phyloP scores from a whole-genome alignment of 257 asterid genomes.

The Galeopsis tetrahit region DNA sequence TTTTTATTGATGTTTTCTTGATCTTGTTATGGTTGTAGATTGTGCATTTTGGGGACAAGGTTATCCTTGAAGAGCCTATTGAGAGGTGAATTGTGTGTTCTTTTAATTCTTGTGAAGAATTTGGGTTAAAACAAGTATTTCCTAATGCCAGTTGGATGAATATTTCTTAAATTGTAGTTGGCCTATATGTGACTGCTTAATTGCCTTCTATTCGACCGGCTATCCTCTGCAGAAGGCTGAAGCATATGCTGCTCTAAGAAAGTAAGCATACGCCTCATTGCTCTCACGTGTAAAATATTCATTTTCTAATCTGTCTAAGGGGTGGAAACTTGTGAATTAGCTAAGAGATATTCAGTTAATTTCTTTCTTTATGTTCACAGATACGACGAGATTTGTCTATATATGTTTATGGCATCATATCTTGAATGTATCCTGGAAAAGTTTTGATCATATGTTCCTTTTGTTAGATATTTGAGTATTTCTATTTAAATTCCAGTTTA shows the following conservation, averaged over 20 bases:
- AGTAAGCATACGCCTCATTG: conserved; percentile 47
- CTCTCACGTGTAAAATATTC: background rate
- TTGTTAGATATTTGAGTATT: background rate
- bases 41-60: conserved; percentile 87
- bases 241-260: conserved; percentile 87
- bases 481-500: background rate
- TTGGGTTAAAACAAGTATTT: background rate
- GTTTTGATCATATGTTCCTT: background rate
- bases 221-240: conserved; percentile 89
- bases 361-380: background rate
- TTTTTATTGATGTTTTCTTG: background rate
- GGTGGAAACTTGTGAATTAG: background rate
- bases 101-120: background rate
- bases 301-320: background rate
- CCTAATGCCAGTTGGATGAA: conserved; percentile 16
- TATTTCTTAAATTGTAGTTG: conserved; percentile 58
- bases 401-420: background rate
- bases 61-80: conserved; percentile 84
- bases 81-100: conserved; percentile 58
- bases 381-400: background rate
- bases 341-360: background rate
- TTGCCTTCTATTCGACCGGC: conserved; percentile 88
- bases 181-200: conserved; percentile 94
- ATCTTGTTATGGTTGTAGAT: conserved; percentile 53
- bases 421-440: background rate